Base-by-base conservation (phyloP, 148 eudicot species). In the Suaeda aralocaspica region DNA sequence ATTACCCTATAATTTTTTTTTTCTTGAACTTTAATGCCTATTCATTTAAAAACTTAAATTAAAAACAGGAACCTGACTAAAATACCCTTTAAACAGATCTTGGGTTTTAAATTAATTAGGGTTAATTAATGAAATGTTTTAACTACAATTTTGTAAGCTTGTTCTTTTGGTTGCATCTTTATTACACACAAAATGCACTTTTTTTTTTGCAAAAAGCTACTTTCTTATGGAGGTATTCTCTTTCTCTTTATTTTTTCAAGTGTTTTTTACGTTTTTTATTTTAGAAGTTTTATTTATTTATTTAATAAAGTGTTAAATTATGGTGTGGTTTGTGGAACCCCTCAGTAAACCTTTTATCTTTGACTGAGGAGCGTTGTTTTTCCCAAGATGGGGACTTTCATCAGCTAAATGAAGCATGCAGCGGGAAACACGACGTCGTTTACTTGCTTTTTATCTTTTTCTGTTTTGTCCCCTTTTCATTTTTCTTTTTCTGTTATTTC, bases 51-150 rank as follows among this genome's bases (percentile, higher is more conserved):
- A 3, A 36, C 41, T 36, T 68, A 33, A 6, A 41, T 1, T 0
- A 41, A 59, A 57, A 49, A 44, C n/a, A n/a, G n/a, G n/a, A n/a
- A n/a, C n/a, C n/a, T n/a, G 39, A 42, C 51, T 56, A 21, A 44
- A 24, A 9, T 59, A 21, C 14, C 21, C 10, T 42, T 16, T 49
- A 19, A 18, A 5, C 44, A 15, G 14, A 24, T 30, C 21, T 18
- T 18, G 31, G 39, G 18, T 10, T 36, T 16, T 50, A 36, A 22
- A 41, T 72, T 64, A 53, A 66, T 66, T 66, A 64, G 64, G 70
- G 57, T 56, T 72, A 55, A 66, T n/a, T n/a, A n/a, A n/a, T n/a
- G n/a, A n/a, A n/a, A n/a, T n/a, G n/a, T n/a, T n/a, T n/a, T n/a
- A n/a, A n/a, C n/a, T n/a, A n/a, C n/a, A n/a, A n/a, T n/a, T n/a